Evolutionary conservation across 768 basidiomycete genomes (phyloP), one percentile per base, ranked within the genome.

Genomic region (Pleurotus eryngii): DNA sequence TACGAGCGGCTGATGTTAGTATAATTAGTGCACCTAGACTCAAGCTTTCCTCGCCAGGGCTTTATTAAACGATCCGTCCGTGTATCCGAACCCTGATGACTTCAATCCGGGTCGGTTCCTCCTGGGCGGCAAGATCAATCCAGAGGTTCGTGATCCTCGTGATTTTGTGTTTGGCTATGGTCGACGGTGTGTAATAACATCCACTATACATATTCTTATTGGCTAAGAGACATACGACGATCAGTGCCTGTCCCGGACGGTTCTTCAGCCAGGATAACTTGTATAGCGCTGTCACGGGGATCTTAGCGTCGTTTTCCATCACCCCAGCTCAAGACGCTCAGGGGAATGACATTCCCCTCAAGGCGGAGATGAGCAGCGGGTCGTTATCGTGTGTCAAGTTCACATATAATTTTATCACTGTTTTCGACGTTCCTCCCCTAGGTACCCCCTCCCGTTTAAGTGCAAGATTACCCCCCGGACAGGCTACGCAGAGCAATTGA

Each of bases 171-270:
- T 60, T 46, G 62, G 63, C 26, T 62, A 62, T 56, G 62, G 63
- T 8, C 17, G 63, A 22, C 55, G 63, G 63, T 8, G 6, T 47
- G 49, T n/a, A 17, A 17, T n/a, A 40, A 18, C 18, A 8, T 11
- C 15, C 12, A 5, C 40, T 15, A 24, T 17, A 11, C 35, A 24
- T 20, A 37, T 24, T 37, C 15, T 22, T 3, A 7, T 9, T 35
- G 30, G 22, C 11, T 40, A 18, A 5, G 17, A 20, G 43, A 3
- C 24, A 2, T 17, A 17, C 35, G 24, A 9, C 15, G 24, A 47
- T 65, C 64, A 12, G 58, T 67, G 2, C 42, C 42, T 71, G 70
- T 39, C 67, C 69, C 3, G 70, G 69, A 5, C 59, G 63, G 27
- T 60, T 61, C 22, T 60, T 69, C 56, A 64, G 61, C 1, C 61